Evolutionary conservation across 768 basidiomycete genomes (phyloP).

Genomic region (Lepiota venenata): DNA sequence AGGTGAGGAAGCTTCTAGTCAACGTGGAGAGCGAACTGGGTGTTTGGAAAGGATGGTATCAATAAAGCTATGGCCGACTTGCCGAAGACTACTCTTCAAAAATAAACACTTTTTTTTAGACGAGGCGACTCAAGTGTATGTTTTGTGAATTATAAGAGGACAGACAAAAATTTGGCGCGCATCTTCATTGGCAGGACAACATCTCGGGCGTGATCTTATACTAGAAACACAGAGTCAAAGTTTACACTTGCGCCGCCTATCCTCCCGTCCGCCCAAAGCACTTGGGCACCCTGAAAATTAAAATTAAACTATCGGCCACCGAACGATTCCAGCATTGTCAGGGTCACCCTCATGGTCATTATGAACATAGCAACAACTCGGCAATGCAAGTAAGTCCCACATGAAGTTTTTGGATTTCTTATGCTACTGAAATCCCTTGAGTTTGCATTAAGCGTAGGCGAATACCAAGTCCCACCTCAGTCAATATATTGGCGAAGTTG

Average conservation of each 20-base stretch:
- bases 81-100: conserved; percentile 5
- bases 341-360: neutral
- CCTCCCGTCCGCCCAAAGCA: no score
- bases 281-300: no score
- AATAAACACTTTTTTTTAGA: neutral
- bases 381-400: conserved; percentile 2
- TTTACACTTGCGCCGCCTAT: no score
- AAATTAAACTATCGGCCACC: neutral
- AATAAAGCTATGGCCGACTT: conserved; percentile 51
- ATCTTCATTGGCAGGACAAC: no score
- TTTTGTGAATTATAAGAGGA: neutral
- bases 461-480: neutral
- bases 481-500: neutral
- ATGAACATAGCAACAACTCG: conserved; percentile 1
- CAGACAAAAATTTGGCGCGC: no score
- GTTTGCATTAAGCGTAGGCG: neutral
- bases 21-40: conserved; percentile 70
- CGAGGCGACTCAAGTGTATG: neutral
- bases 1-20: conserved; percentile 57
- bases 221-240: no score
- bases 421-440: conserved; percentile 1
- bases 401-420: neutral
- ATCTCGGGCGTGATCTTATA: no score
- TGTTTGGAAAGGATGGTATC: conserved; percentile 64
- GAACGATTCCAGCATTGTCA: neutral